A percentile compares a stretch with the other conserved stretches of the same genome.
Evolutionary conservation across 306 rosid species (phyloP).

Genomic region (Quercus variabilis): DNA sequence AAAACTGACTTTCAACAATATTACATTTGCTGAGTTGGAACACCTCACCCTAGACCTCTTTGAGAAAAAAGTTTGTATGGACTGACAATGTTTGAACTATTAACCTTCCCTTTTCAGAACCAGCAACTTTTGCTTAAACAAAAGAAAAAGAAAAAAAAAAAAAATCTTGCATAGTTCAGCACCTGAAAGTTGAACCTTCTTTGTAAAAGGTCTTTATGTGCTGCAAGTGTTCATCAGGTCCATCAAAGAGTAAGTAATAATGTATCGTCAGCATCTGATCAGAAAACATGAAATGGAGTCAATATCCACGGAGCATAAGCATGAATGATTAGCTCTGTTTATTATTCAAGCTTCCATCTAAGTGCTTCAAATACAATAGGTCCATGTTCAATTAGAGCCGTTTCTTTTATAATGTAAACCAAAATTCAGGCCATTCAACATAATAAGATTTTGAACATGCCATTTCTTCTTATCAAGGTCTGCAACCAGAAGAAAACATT

Average conservation of each 20-base stretch:
- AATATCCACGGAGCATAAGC: constrained; percentile 4
- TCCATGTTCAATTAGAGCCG: background rate
- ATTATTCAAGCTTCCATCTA: background rate
- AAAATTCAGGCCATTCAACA: background rate
- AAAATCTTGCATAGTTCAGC: background rate
- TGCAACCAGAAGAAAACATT: background rate
- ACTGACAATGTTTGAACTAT: background rate
- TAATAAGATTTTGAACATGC: background rate
- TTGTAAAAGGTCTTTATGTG: constrained; percentile 60
- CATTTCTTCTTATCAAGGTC: background rate
- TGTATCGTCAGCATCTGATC: constrained; percentile 90
- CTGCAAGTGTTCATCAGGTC: constrained; percentile 82
- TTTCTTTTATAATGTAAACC: background rate
- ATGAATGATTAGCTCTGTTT: constrained; percentile 7
- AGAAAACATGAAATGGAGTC: background rate
- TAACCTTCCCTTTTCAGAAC: background rate
- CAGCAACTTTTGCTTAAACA: background rate
- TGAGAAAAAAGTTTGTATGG: background rate
- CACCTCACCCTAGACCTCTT: background rate
- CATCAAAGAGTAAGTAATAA: constrained; percentile 83
- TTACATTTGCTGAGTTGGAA: background rate
- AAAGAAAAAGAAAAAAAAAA: background rate
- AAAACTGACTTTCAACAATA: background rate
- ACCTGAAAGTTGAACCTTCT: constrained; percentile 81
- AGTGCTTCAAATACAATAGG: constrained; percentile 3